Evolutionary conservation across 225 moss, liverwort and hornwort species (phyloP), one percentile per base, ranked within the genome.

Genomic region (Pseudisothecium myosuroides): DNA sequence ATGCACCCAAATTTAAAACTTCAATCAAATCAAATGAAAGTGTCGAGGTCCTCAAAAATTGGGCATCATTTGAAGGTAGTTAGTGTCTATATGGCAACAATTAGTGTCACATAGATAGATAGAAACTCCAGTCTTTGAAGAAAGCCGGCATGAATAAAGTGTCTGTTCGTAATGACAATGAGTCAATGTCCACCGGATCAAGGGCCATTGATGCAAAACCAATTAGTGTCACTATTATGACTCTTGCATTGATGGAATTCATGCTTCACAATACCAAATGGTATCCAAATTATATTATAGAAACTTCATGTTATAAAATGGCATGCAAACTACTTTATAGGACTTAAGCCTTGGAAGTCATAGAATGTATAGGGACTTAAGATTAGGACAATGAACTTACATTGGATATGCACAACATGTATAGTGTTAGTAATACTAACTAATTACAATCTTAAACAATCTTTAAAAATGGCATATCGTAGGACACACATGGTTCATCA

Each of bases 391-490:
- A 19, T 59, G 37, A 80, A 19, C 29, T 9, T 58, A 19, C 1
- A 28, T 41, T 12, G 9, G 13, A 29, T n/a, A 18, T n/a, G 19
- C 0, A 2, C 9, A 28, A 6, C 0, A 78, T 26, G 4, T 16
- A 16, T 37, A 55, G 4, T 78, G 0, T 55, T 37, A 36, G 37
- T 1, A 77, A 37, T 37, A 37, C n/a, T 55, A 9, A 24, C 37
- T n/a, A 55, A 26, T 16, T 15, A 55, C 10, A 55, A 55, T 24
- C 16, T 37, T 16, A 10, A 37, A 23, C 55, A 78, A 37, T 36
- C 10, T n/a, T 37, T 9, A 10, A 54, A 14, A 52, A 76, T 76
- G 7, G 12, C 13, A 21, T 21, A 50, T 0, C 0, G 0, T 3
- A 52, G 3, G 34, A 22, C 50, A 20, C 5, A 50, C 13, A 5